phyloP scores from a whole-genome alignment of 805 yeast genomes.

The Kazachstania kunashirensis region DNA sequence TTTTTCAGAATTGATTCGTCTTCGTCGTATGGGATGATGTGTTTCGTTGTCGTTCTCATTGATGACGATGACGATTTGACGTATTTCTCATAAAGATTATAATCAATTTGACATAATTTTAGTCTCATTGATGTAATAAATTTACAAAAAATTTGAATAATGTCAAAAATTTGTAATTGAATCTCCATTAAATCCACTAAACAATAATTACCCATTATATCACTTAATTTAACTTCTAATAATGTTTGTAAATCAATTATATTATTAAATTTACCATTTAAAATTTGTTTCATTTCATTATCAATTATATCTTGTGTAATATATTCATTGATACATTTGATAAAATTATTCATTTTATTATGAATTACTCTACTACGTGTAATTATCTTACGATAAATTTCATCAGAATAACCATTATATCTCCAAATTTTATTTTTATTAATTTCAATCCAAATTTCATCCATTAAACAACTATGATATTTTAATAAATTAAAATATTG shows the following conservation, averaged over 20 bases:
- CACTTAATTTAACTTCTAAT: slow-evolving; percentile 21
- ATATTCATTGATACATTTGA: slow-evolving; percentile 20
- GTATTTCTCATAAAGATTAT: slow-evolving; percentile 10
- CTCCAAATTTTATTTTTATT: slow-evolving; percentile 55
- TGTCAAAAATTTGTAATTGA: slow-evolving; percentile 26
- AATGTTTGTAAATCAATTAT: slow-evolving; percentile 15
- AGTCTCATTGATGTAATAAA: slow-evolving; percentile 21
- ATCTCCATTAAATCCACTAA: slow-evolving; percentile 19
- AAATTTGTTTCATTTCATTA: slow-evolving; percentile 10
- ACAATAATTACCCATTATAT: slow-evolving; percentile 23
- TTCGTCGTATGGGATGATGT: slow-evolving; percentile 7
- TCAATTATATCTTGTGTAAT: slow-evolving; percentile 21
- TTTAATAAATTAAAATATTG: slow-evolving; percentile 60
- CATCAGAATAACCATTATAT: slow-evolving; percentile 34
- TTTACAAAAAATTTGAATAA: slow-evolving; percentile 25
- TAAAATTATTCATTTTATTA: slow-evolving; percentile 31
- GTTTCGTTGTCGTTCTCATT: too few species aligned
- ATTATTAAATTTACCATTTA: slow-evolving; percentile 1
- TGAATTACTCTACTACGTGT: slow-evolving; percentile 46
- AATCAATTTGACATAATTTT: slow-evolving; percentile 15
- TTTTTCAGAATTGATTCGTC: slow-evolving; percentile 11
- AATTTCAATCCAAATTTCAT: slow-evolving; percentile 64
- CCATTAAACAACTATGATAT: slow-evolving; percentile 49
- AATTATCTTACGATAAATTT: slow-evolving; percentile 46
- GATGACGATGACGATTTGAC: background rate